phyloP scores from a whole-genome alignment of 192 early-diverging fungal species.

The Entomortierella chlamydospora region DNA sequence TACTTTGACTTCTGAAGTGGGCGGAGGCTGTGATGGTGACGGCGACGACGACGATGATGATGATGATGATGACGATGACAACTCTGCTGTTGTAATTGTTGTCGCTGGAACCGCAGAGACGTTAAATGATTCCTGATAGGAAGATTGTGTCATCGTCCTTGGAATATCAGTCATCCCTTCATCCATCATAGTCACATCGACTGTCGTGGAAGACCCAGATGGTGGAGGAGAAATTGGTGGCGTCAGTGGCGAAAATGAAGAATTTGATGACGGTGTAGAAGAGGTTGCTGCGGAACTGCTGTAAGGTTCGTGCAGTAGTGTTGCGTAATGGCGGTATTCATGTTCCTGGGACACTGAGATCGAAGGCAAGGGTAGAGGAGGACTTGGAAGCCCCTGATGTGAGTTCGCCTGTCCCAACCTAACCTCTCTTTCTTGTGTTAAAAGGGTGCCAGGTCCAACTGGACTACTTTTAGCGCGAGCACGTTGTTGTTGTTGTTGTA shows the following conservation, averaged over 20 bases:
- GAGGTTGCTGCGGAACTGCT: neutral
- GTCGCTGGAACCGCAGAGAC: neutral
- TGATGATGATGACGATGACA: too few species aligned
- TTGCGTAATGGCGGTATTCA: neutral
- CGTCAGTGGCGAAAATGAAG: conserved; percentile 26
- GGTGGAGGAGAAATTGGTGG: conserved; percentile 30
- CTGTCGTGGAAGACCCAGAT: neutral
- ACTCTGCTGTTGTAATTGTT: too few species aligned
- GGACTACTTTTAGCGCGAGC: conserved; percentile 18
- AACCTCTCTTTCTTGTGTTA: neutral
- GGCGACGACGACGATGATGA: neutral
- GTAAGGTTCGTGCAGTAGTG: neutral
- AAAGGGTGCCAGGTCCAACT: neutral
- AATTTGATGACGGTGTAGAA: neutral
- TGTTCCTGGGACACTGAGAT: neutral
- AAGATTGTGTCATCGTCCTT: neutral
- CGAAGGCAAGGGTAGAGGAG: neutral
- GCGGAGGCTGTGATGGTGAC: neutral
- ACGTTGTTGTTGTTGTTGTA: conserved; percentile 2
- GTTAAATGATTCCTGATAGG: neutral
- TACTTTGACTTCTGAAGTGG: conserved; percentile 4
- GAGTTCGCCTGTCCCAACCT: neutral
- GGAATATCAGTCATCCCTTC: neutral
- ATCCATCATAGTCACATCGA: conserved; percentile 16
- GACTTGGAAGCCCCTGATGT: neutral